Percentiles rank a stretch among this genome's conserved stretches.
Conservation (phyloP, 2,329 filamentous ascomycete genomes). For the Fusarium nodosum region DNA sequence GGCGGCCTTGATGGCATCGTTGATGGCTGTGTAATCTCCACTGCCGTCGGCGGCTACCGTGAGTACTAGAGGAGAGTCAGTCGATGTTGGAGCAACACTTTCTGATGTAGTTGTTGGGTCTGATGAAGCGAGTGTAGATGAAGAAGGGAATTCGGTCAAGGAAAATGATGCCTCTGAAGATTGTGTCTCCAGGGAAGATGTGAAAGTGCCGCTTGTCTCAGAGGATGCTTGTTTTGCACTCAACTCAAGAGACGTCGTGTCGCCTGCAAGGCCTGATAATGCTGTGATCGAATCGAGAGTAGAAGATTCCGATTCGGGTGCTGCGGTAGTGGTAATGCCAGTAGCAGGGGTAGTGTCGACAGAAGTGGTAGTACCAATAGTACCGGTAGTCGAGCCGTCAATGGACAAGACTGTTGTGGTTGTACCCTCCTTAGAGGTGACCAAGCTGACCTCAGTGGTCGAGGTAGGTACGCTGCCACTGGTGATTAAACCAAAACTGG, state of each 20-base stretch:
- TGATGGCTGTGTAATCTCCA: constrained; percentile 61
- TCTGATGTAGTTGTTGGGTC: constrained; percentile 25
- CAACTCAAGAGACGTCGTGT: not conserved
- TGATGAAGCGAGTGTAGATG: constrained; percentile 25
- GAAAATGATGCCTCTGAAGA: constrained; percentile 16
- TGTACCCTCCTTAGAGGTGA: not conserved
- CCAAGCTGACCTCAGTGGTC: too few species aligned
- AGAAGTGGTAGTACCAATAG: not conserved
- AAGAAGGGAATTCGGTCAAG: constrained; percentile 19
- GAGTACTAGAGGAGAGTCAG: constrained; percentile 50
- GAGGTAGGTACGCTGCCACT: not conserved
- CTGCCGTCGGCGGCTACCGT: constrained; percentile 61
- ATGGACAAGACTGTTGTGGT: not conserved
- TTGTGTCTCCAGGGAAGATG: not conserved
- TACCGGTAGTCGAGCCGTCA: not conserved
- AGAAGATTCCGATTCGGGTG: not conserved
- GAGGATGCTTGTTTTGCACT: not conserved
- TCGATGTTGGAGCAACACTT: constrained; percentile 27
- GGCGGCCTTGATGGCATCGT: constrained; percentile 59
- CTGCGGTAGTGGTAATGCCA: not conserved
- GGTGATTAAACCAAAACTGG: not conserved
- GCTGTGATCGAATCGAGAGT: not conserved
- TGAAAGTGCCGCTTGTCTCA: constrained; percentile 3
- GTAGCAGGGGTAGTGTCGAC: not conserved
- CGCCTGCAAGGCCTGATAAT: not conserved